Evolutionary conservation across 768 basidiomycete species (phyloP), one percentile per base, ranked within the genome.

Genomic region (Leccinum boreale): DNA sequence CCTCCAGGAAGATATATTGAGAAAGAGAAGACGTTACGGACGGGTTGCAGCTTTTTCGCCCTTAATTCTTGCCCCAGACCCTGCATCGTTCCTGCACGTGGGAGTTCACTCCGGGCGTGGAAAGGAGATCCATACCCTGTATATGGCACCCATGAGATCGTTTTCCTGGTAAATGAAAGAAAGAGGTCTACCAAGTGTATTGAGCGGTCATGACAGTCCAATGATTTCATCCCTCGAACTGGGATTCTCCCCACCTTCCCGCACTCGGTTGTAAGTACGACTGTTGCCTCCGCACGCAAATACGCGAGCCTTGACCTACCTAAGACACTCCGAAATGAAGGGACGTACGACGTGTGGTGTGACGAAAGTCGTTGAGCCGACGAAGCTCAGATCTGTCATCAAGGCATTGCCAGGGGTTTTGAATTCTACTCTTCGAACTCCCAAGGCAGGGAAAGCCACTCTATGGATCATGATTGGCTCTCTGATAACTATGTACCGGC

Each of bases 111-210:
- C 2, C 9, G 5, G 23, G 62, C 57, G 6, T 62, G 54, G 0
- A 2, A 36, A 11, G 24, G 14, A 29, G 21, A 66, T 42, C 36
- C 17, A 39, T 39, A n/a, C 35, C 35, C 45, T 60, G 52, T 53
- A 68, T 6, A 68, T 61, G 15, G 58, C 53, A 10, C 64, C 55
- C 64, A 58, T 66, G 42, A 63, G 21, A 3, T 56, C 31, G 11
- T 15, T 11, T 33, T 14, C 52, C 9, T 65, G 61, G 14, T 65
- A 28, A 15, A 67, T 66, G 44, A 60, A 66, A 21, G 36, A 39
- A 68, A 23, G 2, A 60, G 61, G 10, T 68, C 60, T 0, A 44
- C 58, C 64, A 64, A 68, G 33, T 60, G 56, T 61, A 1, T 62
- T 60, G 11, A 66, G 10, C 53, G 64, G 2, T 6, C 35, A 36